Base-by-base conservation (phyloP, 148 eudicot genomes). In the Fagopyrum tataricum region DNA sequence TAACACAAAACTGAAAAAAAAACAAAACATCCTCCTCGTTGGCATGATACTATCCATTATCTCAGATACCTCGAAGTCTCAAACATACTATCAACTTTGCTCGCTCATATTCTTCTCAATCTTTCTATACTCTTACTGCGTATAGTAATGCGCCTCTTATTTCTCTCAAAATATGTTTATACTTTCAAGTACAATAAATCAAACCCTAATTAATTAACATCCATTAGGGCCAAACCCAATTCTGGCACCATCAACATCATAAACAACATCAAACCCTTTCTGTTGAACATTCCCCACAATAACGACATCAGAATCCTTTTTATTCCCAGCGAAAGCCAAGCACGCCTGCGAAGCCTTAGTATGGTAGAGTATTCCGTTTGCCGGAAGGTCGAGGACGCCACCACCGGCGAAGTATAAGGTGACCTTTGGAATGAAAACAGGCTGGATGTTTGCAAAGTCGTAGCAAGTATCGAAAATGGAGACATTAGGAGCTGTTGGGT, bases 231-330 rank as follows among this genome's bases (percentile, higher is more conserved):
- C 90, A 78, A 91, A 89, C 39, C 98, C 98, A 58, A 92, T 76
- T 72, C 78, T 84, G 56, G 87, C 87, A 47, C 86, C 98, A 20
- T 75, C 86, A 48, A 92, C 89, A 72, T 92, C 93, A 76, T 92
- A 90, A 40, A 87, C 86, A 72, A 92, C 75, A 66, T 90, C 84
- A 58, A 92, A 67, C 0, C 90, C 83, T 70, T 82, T 75, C 72
- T 92, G 98, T 44, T 92, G 98, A 4, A 81, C 67, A 46, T 87
- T 92, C 23, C 98, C 98, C 14, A 87, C 74, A 12, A 92, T 90
- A 4, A 74, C 87, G 20, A 81, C 69, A 43, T 78, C 85, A 15
- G 67, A 26, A 6, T 72, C 77, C 17, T 73, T 85, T 1, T 75
- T 56, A 40, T 91, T 91, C 10, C 81, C 85, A 0, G 98, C 93